Conservation (phyloP, 768 basidiomycete species). For the Rubroboletus satanas region DNA sequence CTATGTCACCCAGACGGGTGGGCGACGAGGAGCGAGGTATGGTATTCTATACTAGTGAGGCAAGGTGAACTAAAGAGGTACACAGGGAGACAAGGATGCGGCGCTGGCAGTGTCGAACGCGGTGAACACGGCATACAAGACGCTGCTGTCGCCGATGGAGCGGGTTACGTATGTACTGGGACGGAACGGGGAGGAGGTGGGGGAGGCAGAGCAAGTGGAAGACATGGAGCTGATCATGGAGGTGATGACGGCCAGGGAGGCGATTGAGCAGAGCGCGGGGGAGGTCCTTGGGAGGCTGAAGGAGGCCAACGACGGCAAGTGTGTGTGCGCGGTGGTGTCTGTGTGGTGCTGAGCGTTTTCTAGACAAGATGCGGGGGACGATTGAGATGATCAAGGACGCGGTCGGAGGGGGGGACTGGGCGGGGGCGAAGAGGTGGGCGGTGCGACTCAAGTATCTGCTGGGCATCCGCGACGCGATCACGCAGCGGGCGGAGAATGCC, state of each 20-base stretch:
- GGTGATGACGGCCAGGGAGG: conserved; percentile 77
- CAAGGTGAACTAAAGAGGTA: conserved; percentile 8
- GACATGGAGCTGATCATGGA: conserved; percentile 70
- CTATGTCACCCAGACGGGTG: conserved; percentile 86
- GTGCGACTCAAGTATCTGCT: conserved; percentile 73
- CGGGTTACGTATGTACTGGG: conserved; percentile 81
- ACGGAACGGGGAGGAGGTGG: conserved; percentile 51
- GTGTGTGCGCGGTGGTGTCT: neutral
- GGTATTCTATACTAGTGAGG: conserved; percentile 9
- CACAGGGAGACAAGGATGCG: conserved; percentile 21
- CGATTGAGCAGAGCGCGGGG: conserved; percentile 56
- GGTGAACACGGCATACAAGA: conserved; percentile 80
- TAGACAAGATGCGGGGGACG: conserved; percentile 52
- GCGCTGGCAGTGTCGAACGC: conserved; percentile 53
- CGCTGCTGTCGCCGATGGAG: conserved; percentile 64
- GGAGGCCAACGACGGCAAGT: conserved; percentile 54
- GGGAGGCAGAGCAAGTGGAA: conserved; percentile 68
- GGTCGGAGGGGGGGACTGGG: conserved; percentile 55
- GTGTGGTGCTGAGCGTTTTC: neutral
- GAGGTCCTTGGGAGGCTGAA: conserved; percentile 49
- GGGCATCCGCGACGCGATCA: conserved; percentile 45
- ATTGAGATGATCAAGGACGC: conserved; percentile 44
- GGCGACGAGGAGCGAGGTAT: conserved; percentile 61
- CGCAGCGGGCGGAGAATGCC: conserved; percentile 22
- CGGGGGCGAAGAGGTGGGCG: conserved; percentile 50